A percentile compares a stretch with the other conserved stretches of the same genome.
Conservation (phyloP, 2,329 filamentous ascomycete species). For the Byssothecium circinans region DNA sequence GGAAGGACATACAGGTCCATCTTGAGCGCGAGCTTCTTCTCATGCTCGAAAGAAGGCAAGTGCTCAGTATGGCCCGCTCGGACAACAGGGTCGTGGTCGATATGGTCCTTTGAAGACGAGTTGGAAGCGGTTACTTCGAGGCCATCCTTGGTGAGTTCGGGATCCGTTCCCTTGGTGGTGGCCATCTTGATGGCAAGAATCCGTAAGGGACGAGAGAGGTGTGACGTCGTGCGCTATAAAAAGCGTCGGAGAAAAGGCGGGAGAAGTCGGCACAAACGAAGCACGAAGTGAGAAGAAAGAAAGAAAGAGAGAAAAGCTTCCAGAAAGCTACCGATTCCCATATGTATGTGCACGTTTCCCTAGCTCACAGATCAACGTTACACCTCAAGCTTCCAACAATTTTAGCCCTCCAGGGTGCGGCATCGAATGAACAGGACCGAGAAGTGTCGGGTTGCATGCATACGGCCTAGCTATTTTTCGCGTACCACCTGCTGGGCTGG, state of each 20-base stretch:
- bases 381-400: not conserved
- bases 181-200: conserved; percentile 23
- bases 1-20: conserved; percentile 60
- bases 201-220: not conserved
- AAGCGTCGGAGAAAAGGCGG: not conserved
- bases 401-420: not conserved
- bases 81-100: conserved; percentile 17
- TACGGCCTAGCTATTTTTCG: no score
- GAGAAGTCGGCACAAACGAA: not conserved
- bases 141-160: conserved; percentile 32
- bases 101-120: conserved; percentile 26
- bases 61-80: conserved; percentile 36
- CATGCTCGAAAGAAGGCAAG: conserved; percentile 40
- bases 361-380: not conserved
- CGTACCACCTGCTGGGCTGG: no score
- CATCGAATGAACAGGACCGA: not conserved
- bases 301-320: not conserved
- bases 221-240: not conserved
- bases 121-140: conserved; percentile 31
- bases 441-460: not conserved
- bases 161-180: conserved; percentile 18
- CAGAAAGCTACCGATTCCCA: not conserved
- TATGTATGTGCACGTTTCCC: not conserved
- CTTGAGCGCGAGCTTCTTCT: conserved; percentile 54
- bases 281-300: not conserved